Evolutionary conservation across 495 filamentous ascomycete species (phyloP).

Genomic region (Penicillium paxilli): DNA sequence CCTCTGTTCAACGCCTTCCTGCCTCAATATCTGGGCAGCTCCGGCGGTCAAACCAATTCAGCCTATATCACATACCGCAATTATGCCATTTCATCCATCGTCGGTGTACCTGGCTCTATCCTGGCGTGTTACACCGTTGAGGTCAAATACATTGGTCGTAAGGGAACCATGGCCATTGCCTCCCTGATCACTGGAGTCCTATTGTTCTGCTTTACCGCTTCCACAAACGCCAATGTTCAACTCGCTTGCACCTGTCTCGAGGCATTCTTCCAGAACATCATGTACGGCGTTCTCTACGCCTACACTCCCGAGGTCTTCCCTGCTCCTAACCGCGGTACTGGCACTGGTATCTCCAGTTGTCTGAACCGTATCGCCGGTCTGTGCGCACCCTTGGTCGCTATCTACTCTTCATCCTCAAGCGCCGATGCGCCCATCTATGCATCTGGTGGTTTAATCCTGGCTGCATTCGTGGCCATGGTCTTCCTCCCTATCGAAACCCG

Average conservation of each 20-base stretch:
- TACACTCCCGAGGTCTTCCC: conserved; percentile 65
- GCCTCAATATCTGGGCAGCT: conserved; percentile 54
- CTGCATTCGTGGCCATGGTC: conserved; percentile 52
- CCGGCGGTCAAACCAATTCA: conserved; percentile 36
- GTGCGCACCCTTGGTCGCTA: conserved; percentile 58
- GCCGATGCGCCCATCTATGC: conserved; percentile 54
- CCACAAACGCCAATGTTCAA: conserved; percentile 47
- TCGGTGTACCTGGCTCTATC: conserved; percentile 57
- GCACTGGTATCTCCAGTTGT: conserved; percentile 56
- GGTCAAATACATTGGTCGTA: conserved; percentile 59
- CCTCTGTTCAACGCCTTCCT: conserved; percentile 61
- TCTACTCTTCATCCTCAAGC: conserved; percentile 42
- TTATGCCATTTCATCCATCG: conserved; percentile 59
- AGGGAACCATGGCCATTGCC: conserved; percentile 56
- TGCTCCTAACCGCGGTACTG: conserved; percentile 57
- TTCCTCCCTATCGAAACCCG: conserved; percentile 55
- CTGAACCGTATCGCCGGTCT: conserved; percentile 59
- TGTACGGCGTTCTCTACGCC: conserved; percentile 63
- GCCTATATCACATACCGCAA: conserved; percentile 58
- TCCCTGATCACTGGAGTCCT: conserved; percentile 57
- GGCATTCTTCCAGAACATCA: conserved; percentile 64
- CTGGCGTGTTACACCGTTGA: conserved; percentile 57
- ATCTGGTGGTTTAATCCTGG: conserved; percentile 51
- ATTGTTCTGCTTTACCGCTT: conserved; percentile 59
- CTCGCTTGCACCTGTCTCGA: conserved; percentile 54